Percentiles rank a stretch among this genome's conserved stretches.
These are phyloP conservation scores for Periconia macrospinosa DNA, from an alignment of 2,329 filamentous ascomycete species.

Conservation along the genomic window DNA sequence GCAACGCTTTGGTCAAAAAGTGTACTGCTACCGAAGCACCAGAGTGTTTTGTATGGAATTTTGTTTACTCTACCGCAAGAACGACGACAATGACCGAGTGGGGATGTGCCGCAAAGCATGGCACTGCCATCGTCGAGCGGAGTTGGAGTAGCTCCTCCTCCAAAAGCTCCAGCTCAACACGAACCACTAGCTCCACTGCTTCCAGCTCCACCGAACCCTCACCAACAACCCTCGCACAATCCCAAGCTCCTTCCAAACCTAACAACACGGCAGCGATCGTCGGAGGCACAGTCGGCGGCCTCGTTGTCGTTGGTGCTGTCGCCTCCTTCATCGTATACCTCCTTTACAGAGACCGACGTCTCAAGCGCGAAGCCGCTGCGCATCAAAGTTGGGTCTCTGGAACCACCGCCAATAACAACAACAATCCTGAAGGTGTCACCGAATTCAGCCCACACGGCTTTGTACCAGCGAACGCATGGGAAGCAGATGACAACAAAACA, in stretches of 20 bases:
- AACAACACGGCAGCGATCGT: conserved; percentile 32
- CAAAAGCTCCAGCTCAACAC: conserved; percentile 7
- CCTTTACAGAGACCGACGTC: conserved; percentile 19
- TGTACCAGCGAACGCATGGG: background rate
- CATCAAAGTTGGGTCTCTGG: conserved; percentile 4
- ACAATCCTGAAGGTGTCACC: conserved; percentile 10
- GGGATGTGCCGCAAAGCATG: conserved; percentile 26
- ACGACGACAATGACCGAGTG: conserved; percentile 32
- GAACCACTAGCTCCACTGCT: conserved; percentile 1
- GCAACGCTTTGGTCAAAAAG: conserved; percentile 28
- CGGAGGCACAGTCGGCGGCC: conserved; percentile 36
- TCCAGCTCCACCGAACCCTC: background rate
- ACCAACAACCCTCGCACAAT: conserved; percentile 2
- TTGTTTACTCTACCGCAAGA: conserved; percentile 21
- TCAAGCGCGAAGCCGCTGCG: conserved; percentile 12
- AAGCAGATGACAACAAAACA: background rate
- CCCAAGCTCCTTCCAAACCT: conserved; percentile 5
- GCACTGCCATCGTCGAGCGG: conserved; percentile 21
- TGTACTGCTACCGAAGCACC: conserved; percentile 25
- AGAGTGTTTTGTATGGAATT: conserved; percentile 32
- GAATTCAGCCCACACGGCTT: conserved; percentile 15
- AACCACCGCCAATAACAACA: background rate
- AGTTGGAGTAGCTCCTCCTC: conserved; percentile 5
- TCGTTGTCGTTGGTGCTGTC: conserved; percentile 27
- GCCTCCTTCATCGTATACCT: conserved; percentile 23